Conservation (phyloP, 495 filamentous ascomycete species). For the Rhypophila decipiens region DNA sequence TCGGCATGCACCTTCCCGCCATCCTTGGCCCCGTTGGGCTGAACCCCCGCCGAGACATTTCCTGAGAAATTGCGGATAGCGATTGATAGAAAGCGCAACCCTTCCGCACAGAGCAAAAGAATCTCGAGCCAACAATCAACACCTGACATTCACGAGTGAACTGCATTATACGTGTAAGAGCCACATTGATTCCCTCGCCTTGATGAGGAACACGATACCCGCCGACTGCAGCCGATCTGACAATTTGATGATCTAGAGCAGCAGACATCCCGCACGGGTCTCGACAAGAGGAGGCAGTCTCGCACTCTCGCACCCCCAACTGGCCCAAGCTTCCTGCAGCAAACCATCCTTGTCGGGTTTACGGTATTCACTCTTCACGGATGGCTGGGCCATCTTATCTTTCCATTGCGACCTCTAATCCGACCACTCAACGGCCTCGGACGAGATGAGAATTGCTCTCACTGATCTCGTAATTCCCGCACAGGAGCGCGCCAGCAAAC, state of each 20-base stretch:
- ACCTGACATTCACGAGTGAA: not conserved
- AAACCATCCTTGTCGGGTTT: not conserved
- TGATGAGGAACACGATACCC: not conserved
- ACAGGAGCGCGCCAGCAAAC: too few relatives aligned
- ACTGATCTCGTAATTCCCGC: too few relatives aligned
- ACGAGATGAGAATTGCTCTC: too few relatives aligned
- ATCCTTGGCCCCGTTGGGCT: not conserved
- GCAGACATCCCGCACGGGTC: slow-evolving; percentile 12
- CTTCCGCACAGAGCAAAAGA: too few relatives aligned
- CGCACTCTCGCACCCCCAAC: slow-evolving; percentile 14
- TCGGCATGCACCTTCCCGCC: not conserved
- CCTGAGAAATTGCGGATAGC: not conserved
- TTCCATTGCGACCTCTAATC: too few relatives aligned
- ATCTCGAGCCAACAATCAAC: not conserved
- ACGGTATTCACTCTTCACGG: not conserved
- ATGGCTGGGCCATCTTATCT: not conserved
- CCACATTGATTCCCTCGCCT: not conserved
- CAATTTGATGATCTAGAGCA: not conserved
- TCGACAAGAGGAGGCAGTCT: too few relatives aligned
- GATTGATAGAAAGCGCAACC: not conserved
- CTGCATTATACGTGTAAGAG: not conserved
- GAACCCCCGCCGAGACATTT: not conserved
- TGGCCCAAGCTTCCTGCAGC: slow-evolving; percentile 12
- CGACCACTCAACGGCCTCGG: too few relatives aligned
- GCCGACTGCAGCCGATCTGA: not conserved